phyloP scores from a whole-genome alignment of 2,329 filamentous ascomycete genomes.

The Escovopsis weberi region DNA sequence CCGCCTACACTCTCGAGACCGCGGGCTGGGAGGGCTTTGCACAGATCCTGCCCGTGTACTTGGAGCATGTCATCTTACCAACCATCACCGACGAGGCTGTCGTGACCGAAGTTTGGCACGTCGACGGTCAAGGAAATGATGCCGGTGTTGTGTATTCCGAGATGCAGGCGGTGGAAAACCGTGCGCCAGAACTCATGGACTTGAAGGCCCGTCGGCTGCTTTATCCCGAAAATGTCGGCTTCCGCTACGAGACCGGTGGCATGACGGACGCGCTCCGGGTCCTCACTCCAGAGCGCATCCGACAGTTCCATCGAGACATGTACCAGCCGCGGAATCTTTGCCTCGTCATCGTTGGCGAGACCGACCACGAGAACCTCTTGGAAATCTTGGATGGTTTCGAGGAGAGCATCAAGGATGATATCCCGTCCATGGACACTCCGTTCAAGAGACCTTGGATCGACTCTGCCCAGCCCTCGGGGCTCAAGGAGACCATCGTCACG shows the following conservation, averaged over 20 bases:
- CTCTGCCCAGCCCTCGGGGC: conserved; percentile 58
- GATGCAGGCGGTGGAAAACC: conserved; percentile 93
- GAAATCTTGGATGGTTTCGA: conserved; percentile 79
- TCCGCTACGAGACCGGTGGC: conserved; percentile 94
- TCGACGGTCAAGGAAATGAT: conserved; percentile 87
- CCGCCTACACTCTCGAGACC: conserved; percentile 86
- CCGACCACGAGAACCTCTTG: conserved; percentile 68
- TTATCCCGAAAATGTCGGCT: conserved; percentile 82
- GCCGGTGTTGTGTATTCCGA: conserved; percentile 96
- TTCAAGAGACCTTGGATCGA: conserved; percentile 89
- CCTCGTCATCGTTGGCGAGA: conserved; percentile 80
- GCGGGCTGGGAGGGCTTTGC: conserved; percentile 96
- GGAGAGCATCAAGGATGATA: conserved; percentile 65
- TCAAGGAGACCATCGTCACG: conserved; percentile 59
- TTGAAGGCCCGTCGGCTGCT: conserved; percentile 63
- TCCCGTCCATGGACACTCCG: conserved; percentile 58
- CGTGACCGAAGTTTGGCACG: conserved; percentile 90
- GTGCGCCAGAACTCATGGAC: conserved; percentile 74
- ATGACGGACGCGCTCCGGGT: conserved; percentile 86
- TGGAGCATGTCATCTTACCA: conserved; percentile 85
- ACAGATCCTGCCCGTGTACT: conserved; percentile 83
- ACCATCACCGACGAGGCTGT: conserved; percentile 87
- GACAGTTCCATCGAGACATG: conserved; percentile 92
- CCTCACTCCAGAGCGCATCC: conserved; percentile 76
- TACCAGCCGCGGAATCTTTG: conserved; percentile 95